Percentiles rank a stretch among this genome's conserved stretches.
Evolutionary conservation across 2,329 filamentous ascomycete genomes (phyloP).

Genomic region (Penicillium sp.): DNA sequence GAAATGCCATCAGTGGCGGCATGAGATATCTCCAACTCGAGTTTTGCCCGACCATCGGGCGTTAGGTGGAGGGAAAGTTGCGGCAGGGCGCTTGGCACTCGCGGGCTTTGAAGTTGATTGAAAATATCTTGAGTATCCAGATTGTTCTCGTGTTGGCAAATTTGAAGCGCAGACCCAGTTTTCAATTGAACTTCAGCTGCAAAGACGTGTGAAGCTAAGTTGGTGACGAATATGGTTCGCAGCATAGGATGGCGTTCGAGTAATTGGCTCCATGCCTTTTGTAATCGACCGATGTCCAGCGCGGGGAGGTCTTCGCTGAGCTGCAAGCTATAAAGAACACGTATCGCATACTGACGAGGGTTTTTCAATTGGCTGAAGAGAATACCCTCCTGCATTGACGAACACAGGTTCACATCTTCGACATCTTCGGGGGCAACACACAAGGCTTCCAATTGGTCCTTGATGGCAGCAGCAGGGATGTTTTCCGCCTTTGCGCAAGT

Average conservation of each 20-base stretch:
- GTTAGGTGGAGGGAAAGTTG: background rate
- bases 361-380: background rate
- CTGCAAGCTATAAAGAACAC: background rate
- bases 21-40: background rate
- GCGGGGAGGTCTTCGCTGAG: background rate
- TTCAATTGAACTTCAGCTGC: background rate
- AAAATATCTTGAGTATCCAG: background rate
- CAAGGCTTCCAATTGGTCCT: background rate
- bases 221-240: background rate
- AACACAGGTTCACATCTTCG: background rate
- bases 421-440: background rate
- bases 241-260: background rate
- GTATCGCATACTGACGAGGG: background rate
- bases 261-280: background rate
- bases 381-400: background rate
- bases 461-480: background rate
- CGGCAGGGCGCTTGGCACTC: background rate
- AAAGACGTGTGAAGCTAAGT: background rate
- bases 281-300: background rate
- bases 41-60: background rate
- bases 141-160: background rate
- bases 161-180: background rate
- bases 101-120: background rate
- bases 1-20: background rate
- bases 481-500: background rate